Conservation (phyloP, 1,284 basidiomycete species). For the Pseudomicrostroma phylloplanum region DNA sequence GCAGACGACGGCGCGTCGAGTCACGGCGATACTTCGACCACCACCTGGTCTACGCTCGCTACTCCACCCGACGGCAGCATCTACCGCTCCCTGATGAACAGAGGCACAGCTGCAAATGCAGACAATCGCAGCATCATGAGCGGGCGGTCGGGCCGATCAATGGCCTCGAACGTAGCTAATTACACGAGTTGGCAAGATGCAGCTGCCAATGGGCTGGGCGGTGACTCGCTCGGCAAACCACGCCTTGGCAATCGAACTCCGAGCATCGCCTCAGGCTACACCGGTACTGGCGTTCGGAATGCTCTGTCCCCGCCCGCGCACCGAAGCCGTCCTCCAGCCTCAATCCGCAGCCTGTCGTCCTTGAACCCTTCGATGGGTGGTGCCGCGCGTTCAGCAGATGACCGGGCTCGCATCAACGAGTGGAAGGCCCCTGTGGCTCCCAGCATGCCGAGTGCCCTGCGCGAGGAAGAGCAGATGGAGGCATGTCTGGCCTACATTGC, state of each 20-base stretch:
- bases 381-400: conserved; percentile 50
- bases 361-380: background rate
- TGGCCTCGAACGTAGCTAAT: conserved; percentile 9
- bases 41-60: background rate
- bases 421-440: conserved; percentile 87
- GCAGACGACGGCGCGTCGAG: background rate
- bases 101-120: background rate
- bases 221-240: background rate
- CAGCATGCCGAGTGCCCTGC: conserved; percentile 72
- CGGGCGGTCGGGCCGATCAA: conserved; percentile 15
- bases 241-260: background rate
- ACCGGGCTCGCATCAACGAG: conserved; percentile 78
- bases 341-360: background rate
- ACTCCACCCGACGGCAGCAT: conserved; percentile 14
- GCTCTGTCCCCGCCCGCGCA: background rate
- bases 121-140: conserved; percentile 27
- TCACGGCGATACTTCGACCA: background rate
- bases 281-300: background rate
- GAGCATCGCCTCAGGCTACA: background rate
- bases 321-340: background rate
- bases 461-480: conserved; percentile 71
- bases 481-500: conserved; percentile 24
- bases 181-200: conserved; percentile 17
- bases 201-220: background rate
- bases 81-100: conserved; percentile 2